Base-by-base conservation (phyloP, 306 rosid genomes). In the Prunus campanulata region DNA sequence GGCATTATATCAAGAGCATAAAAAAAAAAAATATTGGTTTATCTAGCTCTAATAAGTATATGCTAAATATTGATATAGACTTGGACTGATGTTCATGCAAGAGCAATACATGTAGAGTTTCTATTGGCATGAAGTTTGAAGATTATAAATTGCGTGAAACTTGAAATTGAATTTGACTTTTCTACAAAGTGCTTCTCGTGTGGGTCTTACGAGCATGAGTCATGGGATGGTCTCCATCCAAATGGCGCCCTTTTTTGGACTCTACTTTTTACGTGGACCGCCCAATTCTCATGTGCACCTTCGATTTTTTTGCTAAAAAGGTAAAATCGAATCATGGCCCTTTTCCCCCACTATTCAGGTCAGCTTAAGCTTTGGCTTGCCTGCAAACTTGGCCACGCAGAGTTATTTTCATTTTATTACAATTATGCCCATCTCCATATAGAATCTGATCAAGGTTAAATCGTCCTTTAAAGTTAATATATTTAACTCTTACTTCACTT, bases 241-340 rank as follows among this genome's bases (percentile, higher is more conserved):
- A 77, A 57, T 61, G 85, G 83, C 66, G 29, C 78, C 52, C 82
- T 85, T 87, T 61, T 62, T 74, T 25, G 74, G 77, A 67, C 39
- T 39, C 27, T 5, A 70, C 88, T 83, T 92, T 88, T 68, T 86
- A 86, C 88, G 75, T 79, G 82, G 81, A 64, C 93, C 96, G 85
- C 88, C 73, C 91, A 78, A 87, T 87, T 82, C 87, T 83, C 91
- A 77, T 89, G 89, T 73, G 51, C 75, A 71, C 79, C 72, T 32
- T 70, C 57, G 29, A 54, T 75, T 72, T 78, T 83, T 80, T 25
- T 46, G 64, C 80, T 52, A 16, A 42, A 87, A 79, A 79, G 77
- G 61, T 56, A 44, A 74, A 51, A 66, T 29, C 59, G 85, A 85
- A 75, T 66, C 90, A 71, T 24, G 83, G 42, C 74, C 51, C 63